These are phyloP conservation scores for Silene noctiflora DNA, from an alignment of 179 eudicot genomes.

Conservation along the genomic window DNA sequence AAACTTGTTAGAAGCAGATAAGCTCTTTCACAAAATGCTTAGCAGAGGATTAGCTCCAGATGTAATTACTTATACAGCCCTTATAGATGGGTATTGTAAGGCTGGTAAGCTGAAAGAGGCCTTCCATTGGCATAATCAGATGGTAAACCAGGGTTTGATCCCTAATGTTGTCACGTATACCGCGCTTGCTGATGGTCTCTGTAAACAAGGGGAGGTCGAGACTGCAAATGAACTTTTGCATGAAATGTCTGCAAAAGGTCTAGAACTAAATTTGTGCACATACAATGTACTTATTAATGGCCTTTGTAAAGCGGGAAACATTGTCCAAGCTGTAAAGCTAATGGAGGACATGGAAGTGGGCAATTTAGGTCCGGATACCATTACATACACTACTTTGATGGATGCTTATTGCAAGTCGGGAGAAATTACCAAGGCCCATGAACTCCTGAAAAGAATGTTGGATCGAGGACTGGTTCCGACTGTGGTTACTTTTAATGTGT, in stretches of 20 bases:
- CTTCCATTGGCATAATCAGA: conserved; percentile 76
- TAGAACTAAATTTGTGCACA: conserved; percentile 69
- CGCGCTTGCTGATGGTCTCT: conserved; percentile 83
- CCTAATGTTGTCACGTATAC: conserved; percentile 90
- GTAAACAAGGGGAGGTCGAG: conserved; percentile 79
- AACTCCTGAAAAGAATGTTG: conserved; percentile 70
- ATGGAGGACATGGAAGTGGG: conserved; percentile 73
- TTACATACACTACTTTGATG: conserved; percentile 86
- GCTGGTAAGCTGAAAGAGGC: conserved; percentile 62
- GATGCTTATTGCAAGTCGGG: conserved; percentile 89
- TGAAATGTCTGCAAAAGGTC: conserved; percentile 72
- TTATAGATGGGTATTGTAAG: conserved; percentile 88
- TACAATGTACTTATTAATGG: conserved; percentile 84
- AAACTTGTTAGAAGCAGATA: conserved; percentile 59
- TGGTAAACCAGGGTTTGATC: conserved; percentile 60
- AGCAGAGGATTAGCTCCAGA: conserved; percentile 56
- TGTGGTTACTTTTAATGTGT: conserved; percentile 79
- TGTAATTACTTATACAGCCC: conserved; percentile 72
- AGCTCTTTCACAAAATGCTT: conserved; percentile 63
- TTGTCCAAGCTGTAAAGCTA: conserved; percentile 58
- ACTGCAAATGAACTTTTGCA: conserved; percentile 84
- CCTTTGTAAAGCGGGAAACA: conserved; percentile 73
- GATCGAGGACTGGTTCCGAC: conserved; percentile 73
- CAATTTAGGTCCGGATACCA: conserved; percentile 62
- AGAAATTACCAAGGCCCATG: conserved; percentile 64